Conservation (phyloP, 2,329 filamentous ascomycete species). For the Aureobasidium mangrovei region DNA sequence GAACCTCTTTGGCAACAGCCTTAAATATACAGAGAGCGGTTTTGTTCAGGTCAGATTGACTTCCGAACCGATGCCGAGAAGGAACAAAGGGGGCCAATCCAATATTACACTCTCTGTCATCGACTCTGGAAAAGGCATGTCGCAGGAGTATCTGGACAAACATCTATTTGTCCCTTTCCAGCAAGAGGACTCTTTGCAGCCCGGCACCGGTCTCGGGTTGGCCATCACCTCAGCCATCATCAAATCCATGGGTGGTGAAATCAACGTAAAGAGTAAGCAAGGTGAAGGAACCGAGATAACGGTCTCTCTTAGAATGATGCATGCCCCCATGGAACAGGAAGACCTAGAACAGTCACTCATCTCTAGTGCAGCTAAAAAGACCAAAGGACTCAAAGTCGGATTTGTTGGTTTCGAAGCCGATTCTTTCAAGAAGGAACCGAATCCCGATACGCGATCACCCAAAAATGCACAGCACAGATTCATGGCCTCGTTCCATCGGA, state of each 20-base stretch:
- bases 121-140: slow-evolving; percentile 60
- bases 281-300: slow-evolving; percentile 41
- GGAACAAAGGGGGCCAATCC: neutral
- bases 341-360: slow-evolving; percentile 10
- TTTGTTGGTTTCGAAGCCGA: slow-evolving; percentile 10
- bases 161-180: slow-evolving; percentile 55
- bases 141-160: slow-evolving; percentile 52
- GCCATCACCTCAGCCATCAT: slow-evolving; percentile 54
- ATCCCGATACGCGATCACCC: neutral
- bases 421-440: slow-evolving; percentile 1
- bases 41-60: slow-evolving; percentile 29
- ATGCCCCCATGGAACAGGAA: neutral
- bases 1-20: slow-evolving; percentile 39
- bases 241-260: slow-evolving; percentile 49
- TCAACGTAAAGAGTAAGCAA: slow-evolving; percentile 46
- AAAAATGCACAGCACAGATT: slow-evolving; percentile 8
- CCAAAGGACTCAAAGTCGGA: neutral
- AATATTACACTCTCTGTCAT: slow-evolving; percentile 31
- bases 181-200: slow-evolving; percentile 53
- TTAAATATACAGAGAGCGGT: slow-evolving; percentile 37
- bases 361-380: neutral
- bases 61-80: neutral
- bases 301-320: slow-evolving; percentile 1
- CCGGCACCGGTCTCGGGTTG: slow-evolving; percentile 56
- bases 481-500: slow-evolving; percentile 10